Conservation (phyloP, 1,284 basidiomycete species). For the Papiliotrema fonsecae region DNA sequence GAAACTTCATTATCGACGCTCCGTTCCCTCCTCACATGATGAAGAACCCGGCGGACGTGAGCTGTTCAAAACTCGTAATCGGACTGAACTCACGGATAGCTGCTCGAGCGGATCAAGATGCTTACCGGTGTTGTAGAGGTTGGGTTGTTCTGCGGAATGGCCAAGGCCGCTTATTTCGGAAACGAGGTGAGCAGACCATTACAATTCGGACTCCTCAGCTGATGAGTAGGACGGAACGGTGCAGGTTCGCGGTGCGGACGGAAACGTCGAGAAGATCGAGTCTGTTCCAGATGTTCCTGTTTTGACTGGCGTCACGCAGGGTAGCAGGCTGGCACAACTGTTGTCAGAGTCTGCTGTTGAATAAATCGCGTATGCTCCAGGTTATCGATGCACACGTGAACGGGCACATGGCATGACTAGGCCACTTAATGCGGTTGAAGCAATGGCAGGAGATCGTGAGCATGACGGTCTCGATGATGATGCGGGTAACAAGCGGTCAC, state of each 20-base stretch:
- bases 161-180: conserved; percentile 95
- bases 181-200: conserved; percentile 61
- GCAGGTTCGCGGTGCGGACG: conserved; percentile 41
- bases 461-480: no score
- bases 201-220: neutral
- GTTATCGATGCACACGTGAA: no score
- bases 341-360: no score
- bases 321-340: no score
- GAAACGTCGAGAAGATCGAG: conserved; percentile 36
- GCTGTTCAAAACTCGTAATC: no score
- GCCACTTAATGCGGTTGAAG: no score
- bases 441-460: no score
- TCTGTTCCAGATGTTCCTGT: conserved; percentile 33
- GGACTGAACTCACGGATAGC: conserved; percentile 47
- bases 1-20: conserved; percentile 91
- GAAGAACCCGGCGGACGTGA: conserved; percentile 63
- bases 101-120: conserved; percentile 72
- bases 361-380: no score
- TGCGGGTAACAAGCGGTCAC: no score
- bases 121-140: conserved; percentile 96
- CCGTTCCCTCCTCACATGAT: conserved; percentile 70
- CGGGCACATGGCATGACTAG: no score
- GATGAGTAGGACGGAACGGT: conserved; percentile 47
- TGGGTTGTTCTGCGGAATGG: conserved; percentile 88
- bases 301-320: neutral